Base-by-base conservation (phyloP, 805 yeast genomes). In the Metschnikowia hibisci region DNA sequence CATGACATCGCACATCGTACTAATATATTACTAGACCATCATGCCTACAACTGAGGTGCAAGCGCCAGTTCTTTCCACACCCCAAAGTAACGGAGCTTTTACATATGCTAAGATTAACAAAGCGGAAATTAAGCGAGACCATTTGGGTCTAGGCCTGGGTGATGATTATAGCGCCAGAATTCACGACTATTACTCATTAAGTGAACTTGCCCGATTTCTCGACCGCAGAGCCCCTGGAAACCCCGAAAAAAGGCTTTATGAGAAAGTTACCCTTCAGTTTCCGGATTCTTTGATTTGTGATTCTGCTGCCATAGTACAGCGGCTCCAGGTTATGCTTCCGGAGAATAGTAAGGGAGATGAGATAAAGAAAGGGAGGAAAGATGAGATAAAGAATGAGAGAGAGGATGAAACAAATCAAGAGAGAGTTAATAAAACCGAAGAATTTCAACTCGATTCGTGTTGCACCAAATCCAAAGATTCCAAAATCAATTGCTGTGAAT, bases 231-330 rank as follows among this genome's bases (percentile, higher is more conserved):
- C 23, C 22, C 13, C 33, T 4, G 58, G 56, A 23, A 55, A 56
- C 3, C 38, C 28, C 1, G 29, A 14, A 9, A 11, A 6, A 9
- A 61, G 57, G 0, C 60, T 55, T 27, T 82, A 65, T 60, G 63
- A 61, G 34, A 69, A 74, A 20, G 75, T 90, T 2, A 89, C 98
- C 0, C 67, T 93, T 26, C 99, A 93, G 63, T 91, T 93, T 51
- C 98, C 98, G 0, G 99, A 95, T 60, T 46, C 66, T 4, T 65
- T 90, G 29, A 77, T 93, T 1, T 73, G 81, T 32, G 97, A 91
- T 60, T 82, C 96, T 1, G 80, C 91, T 1, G 71, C 81, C 14
- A 78, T 91, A 1, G 78, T 79, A 0, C 79, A 80, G 44, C 63
- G 68, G 32, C 50, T 84, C 18, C 85, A 76, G 55, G 64, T 61